Evolutionary conservation across 2,329 filamentous ascomycete species (phyloP).

Genomic region (Ascomycota sp.): DNA sequence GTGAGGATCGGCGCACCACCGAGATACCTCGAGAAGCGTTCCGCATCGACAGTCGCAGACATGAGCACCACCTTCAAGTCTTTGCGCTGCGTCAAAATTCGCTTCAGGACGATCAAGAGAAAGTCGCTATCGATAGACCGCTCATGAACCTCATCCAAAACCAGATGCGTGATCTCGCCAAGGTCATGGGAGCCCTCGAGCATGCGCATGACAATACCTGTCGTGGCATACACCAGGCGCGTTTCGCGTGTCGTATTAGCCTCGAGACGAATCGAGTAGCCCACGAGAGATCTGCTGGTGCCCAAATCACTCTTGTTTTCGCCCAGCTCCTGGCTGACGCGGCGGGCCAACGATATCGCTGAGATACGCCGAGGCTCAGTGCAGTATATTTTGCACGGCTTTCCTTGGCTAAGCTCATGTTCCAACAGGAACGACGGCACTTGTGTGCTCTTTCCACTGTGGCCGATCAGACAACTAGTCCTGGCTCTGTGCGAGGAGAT

Average conservation of each 20-base stretch:
- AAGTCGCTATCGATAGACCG: constrained; percentile 94
- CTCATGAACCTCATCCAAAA: constrained; percentile 96
- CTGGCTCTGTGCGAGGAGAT: background rate
- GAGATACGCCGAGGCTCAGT: constrained; percentile 91
- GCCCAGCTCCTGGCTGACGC: constrained; percentile 86
- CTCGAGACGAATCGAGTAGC: constrained; percentile 84
- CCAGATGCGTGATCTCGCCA: constrained; percentile 71
- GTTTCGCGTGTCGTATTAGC: constrained; percentile 66
- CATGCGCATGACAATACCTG: constrained; percentile 93
- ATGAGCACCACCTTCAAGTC: constrained; percentile 86
- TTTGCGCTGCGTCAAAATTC: constrained; percentile 51
- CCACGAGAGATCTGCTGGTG: constrained; percentile 62
- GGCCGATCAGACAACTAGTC: constrained; percentile 5
- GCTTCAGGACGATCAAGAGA: constrained; percentile 71
- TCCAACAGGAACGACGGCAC: constrained; percentile 88
- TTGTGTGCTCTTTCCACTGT: constrained; percentile 79
- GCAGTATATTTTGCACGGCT: constrained; percentile 76
- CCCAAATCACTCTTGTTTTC: constrained; percentile 66
- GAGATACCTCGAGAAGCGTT: constrained; percentile 75
- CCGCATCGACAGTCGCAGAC: constrained; percentile 90
- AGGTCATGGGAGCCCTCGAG: constrained; percentile 73
- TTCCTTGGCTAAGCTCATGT: constrained; percentile 59
- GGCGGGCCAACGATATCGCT: constrained; percentile 74
- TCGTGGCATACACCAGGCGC: constrained; percentile 70
- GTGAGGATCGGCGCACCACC: constrained; percentile 67